Percentiles rank a stretch among this genome's conserved stretches.
Evolutionary conservation across 2,329 filamentous ascomycete genomes (phyloP).

Genomic region (Trichophyton schoenleinii): DNA sequence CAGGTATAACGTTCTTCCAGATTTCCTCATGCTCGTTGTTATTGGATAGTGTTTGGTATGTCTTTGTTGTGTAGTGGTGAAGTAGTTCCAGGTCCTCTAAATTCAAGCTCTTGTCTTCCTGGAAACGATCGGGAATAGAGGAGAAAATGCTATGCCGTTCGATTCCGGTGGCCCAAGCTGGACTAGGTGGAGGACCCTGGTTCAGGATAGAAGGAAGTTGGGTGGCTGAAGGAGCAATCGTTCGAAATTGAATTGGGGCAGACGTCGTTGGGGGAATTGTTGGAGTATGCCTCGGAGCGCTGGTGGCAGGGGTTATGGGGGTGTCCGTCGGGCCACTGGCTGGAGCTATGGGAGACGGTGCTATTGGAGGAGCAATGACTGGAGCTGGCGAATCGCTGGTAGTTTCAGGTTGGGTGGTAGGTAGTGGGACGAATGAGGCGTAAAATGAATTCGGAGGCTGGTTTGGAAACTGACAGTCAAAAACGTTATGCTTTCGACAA

Average conservation of each 20-base stretch:
- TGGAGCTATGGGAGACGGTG: background rate
- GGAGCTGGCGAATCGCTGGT: background rate
- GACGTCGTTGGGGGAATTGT: background rate
- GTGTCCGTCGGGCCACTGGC: background rate
- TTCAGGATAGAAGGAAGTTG: slow-evolving; percentile 6
- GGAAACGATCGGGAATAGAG: slow-evolving; percentile 10
- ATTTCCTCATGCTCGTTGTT: slow-evolving; percentile 14
- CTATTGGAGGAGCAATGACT: background rate
- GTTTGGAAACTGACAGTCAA: slow-evolving; percentile 16
- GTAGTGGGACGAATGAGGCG: background rate
- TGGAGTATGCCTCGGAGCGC: background rate
- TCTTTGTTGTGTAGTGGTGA: slow-evolving; percentile 29
- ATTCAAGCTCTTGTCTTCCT: slow-evolving; percentile 14
- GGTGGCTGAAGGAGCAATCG: slow-evolving; percentile 1
- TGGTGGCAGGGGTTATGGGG: background rate
- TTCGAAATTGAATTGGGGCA: background rate
- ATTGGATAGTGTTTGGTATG: slow-evolving; percentile 19
- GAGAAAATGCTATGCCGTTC: slow-evolving; percentile 15
- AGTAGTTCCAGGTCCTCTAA: slow-evolving; percentile 35
- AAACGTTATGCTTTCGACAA: slow-evolving; percentile 17
- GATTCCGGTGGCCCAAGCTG: slow-evolving; percentile 4
- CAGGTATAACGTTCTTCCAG: slow-evolving; percentile 17
- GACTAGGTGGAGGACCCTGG: background rate
- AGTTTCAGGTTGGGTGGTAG: background rate
- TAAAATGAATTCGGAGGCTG: slow-evolving; percentile 4